Base-by-base conservation (phyloP, 1,139 yeast species). In the Schizosaccharomyces versatilis region DNA sequence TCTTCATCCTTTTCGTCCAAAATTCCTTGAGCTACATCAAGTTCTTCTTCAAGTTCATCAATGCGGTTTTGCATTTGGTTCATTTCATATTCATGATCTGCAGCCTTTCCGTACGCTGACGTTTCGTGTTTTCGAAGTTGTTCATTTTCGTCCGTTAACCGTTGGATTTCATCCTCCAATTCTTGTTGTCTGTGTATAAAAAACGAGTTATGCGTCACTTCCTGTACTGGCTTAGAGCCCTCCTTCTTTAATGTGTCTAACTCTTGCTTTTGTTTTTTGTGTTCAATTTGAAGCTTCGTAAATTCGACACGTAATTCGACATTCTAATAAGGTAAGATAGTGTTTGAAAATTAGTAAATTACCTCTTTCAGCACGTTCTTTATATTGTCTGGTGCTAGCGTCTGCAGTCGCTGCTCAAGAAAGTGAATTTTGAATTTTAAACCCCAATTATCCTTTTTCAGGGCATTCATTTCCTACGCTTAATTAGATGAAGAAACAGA, bases 381-480 rank as follows among this genome's bases (percentile, higher is more conserved):
- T 12, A 58, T 52, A 32, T 57, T 59, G 38, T 61, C 62, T 5
- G 62, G 62, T 7, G 62, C 56, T n/a, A 56, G 56, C n/a, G 57
- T 55, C 14, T 57, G 54, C 54, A 60, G 47, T 24, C 57, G 59
- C 40, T 60, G 53, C 24, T 57, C 55, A 38, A 62, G 51, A 39
- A 54, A 54, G 38, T 52, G 58, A 36, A 62, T 57, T 47, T 57
- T 55, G 32, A 62, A 48, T 51, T 62, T 62, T 36, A 62, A 52
- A 7, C 56, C 58, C 52, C 59, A 60, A 54, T 62, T 62, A 48
- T 62, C 64, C 58, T 32, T 60, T 59, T 36, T 44, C 49, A 5
- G 19, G 49, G 32, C 32, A 24, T 24, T 24, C 32, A 24, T 24
- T 24, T 24, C 32, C 32, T 24, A 24, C 5, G 5, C 32, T 24